Percentiles rank a stretch among this genome's conserved stretches.
phyloP scores from a whole-genome alignment of 2,329 filamentous ascomycete genomes.

The Alternaria rosae region DNA sequence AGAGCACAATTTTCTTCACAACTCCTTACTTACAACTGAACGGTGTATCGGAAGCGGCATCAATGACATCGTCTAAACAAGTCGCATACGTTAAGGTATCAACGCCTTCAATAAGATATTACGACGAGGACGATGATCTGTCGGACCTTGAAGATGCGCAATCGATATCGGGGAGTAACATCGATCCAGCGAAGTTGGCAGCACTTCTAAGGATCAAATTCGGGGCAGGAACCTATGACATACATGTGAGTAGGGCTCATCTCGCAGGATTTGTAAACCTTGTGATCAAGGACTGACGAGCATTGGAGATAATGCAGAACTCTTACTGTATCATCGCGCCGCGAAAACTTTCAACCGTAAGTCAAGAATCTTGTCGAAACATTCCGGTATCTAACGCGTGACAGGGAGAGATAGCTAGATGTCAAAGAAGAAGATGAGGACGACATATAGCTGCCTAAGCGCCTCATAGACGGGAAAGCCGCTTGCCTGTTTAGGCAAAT shows the following conservation, averaged over 20 bases:
- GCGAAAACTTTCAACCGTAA: constrained; percentile 15
- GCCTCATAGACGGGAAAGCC: not conserved
- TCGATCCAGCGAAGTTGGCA: constrained; percentile 14
- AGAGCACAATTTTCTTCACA: not conserved
- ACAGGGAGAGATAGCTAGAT: constrained; percentile 11
- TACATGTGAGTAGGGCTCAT: not conserved
- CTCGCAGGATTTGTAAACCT: not conserved
- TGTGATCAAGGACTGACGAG: not conserved
- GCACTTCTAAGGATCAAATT: constrained; percentile 17
- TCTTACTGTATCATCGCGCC: constrained; percentile 19
- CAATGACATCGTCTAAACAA: not conserved
- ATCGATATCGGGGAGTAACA: constrained; percentile 17
- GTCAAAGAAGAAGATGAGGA: not conserved
- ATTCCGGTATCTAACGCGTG: not conserved
- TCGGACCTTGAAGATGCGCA: constrained; percentile 1
- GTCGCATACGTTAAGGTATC: not conserved
- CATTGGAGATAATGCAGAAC: constrained; percentile 14
- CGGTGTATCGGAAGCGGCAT: not conserved
- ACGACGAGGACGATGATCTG: not conserved
- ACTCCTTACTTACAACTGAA: not conserved
- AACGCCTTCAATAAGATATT: not conserved
- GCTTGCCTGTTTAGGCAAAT: not conserved
- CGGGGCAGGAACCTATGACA: constrained; percentile 13
- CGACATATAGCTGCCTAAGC: not conserved
- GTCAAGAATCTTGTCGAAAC: not conserved